Base-by-base conservation (phyloP, 352 stramenopile species). In the Thraustochytrium sp. region DNA sequence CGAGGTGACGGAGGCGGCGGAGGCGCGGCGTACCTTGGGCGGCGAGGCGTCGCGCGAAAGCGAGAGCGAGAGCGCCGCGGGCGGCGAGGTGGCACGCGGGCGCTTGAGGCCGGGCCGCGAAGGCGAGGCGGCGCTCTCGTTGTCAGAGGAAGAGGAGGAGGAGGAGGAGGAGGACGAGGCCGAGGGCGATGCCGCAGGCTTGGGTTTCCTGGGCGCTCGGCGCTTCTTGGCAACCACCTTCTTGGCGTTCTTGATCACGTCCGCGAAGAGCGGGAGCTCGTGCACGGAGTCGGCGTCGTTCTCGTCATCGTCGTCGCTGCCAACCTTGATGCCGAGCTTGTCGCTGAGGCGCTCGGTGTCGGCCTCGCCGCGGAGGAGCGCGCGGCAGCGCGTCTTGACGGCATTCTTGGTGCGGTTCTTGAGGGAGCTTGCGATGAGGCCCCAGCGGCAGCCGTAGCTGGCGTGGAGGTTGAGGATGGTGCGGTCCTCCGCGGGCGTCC, bases 331-430 rank as follows among this genome's bases (percentile, higher is more conserved):
- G 65, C 65, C 49, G 23, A 72, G 59, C 36, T 80, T 72, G 26
- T 80, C 49, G 21, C 18, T 65, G 31, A 80, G 54, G 31, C 72
- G 31, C 26, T 29, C 34, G 37, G 31, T 80, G 54, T 63, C 49
- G 8, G 49, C 54, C 29, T 75, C 62, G 5, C 62, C 62, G 44
- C 68, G 68, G 11, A 72, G 31, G 36, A 84, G 75, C 2, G 26
- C 29, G 11, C 61, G 18, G 61, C 36, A 84, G 36, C 75, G 55
- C 37, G 61, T 76, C 31, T 75, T 73, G 44, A 80, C 75, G 3
- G 75, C 75, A 26, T 84, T 84, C 36, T 84, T 84, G 23, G 75
- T 84, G 36, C 75, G 55, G 26, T 84, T 84, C 36, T 84, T 54
- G 1, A 84, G 55, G 23, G 26, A 56, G 3, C 23, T 18, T 21